Evolutionary conservation across 805 yeast genomes (phyloP).

Genomic region (Metschnikowia baotianmanensis): DNA sequence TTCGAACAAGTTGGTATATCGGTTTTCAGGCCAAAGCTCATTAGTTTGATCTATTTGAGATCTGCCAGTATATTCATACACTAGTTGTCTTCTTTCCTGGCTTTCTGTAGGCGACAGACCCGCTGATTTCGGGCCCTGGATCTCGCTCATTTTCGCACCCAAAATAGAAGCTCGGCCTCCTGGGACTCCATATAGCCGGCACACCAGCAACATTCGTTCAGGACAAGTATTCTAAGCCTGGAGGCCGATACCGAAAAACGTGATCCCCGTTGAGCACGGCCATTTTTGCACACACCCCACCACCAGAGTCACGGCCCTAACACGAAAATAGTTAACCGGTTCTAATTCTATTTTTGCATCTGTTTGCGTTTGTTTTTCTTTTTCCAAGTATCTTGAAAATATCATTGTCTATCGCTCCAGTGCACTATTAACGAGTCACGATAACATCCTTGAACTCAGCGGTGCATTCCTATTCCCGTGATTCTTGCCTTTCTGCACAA

Average conservation of each 20-base stretch:
- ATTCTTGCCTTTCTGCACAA: too few species aligned
- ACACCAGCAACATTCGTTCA: slow-evolving; percentile 11
- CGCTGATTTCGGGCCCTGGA: background rate
- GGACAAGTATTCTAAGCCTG: slow-evolving; percentile 6
- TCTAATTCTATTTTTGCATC: background rate
- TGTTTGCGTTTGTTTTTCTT: background rate
- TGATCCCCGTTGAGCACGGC: background rate
- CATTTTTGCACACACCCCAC: background rate
- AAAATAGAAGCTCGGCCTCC: slow-evolving; percentile 5
- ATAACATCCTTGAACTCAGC: too few species aligned
- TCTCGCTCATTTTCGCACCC: slow-evolving; percentile 4
- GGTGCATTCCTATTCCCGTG: background rate
- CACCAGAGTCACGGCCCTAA: too few species aligned
- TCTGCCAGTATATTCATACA: too few species aligned
- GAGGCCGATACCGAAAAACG: slow-evolving; percentile 1
- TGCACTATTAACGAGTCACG: too few species aligned
- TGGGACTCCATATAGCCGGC: slow-evolving; percentile 10
- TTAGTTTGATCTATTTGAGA: too few species aligned
- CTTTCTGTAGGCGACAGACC: too few species aligned
- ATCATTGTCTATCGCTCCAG: background rate
- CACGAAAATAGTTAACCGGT: too few species aligned
- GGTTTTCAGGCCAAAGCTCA: too few species aligned
- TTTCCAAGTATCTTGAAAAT: background rate
- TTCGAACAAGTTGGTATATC: too few species aligned
- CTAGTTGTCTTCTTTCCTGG: too few species aligned